Conservation (phyloP, 495 filamentous ascomycete species). For the Neurospora africana region DNA sequence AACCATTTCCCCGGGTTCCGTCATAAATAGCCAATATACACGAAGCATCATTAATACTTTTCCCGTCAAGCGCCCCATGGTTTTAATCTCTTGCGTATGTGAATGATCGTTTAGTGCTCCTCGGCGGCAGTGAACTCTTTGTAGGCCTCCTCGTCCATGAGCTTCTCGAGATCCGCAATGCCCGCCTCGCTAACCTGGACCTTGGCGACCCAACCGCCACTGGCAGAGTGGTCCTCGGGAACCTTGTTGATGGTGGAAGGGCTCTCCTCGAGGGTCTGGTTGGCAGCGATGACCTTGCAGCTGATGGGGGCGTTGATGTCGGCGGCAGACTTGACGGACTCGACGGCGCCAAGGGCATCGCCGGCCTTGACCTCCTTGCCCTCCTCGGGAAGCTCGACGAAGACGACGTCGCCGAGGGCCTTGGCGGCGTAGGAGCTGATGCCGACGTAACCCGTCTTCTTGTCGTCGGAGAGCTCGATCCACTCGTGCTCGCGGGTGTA, state of each 20-base stretch:
- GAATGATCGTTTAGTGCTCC: background rate
- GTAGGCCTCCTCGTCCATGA: slow-evolving; percentile 70
- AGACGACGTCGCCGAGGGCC: slow-evolving; percentile 90
- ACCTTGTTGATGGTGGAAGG: slow-evolving; percentile 77
- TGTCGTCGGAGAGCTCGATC: slow-evolving; percentile 74
- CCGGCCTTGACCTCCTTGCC: slow-evolving; percentile 54
- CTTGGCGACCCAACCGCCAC: slow-evolving; percentile 87
- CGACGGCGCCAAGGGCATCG: slow-evolving; percentile 83
- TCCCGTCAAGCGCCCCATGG: slow-evolving; percentile 2
- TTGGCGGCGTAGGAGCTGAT: slow-evolving; percentile 87
- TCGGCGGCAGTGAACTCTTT: slow-evolving; percentile 47
- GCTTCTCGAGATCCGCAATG: slow-evolving; percentile 53
- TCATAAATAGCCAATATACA: background rate
- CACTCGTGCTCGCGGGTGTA: slow-evolving; percentile 98
- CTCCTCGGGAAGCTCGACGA: slow-evolving; percentile 74
- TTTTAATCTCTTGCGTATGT: background rate
- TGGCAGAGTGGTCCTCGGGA: slow-evolving; percentile 57
- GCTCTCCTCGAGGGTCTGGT: slow-evolving; percentile 66
- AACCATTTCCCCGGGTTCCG: slow-evolving; percentile 3
- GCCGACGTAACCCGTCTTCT: slow-evolving; percentile 62
- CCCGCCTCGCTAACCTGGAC: slow-evolving; percentile 57
- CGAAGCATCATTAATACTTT: background rate
- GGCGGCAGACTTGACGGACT: slow-evolving; percentile 94
- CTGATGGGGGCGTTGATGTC: slow-evolving; percentile 85
- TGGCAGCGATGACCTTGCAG: slow-evolving; percentile 63